These are phyloP conservation scores for Populus hybrid DNA, from an alignment of 441 rosid species.

Conservation along the genomic window DNA sequence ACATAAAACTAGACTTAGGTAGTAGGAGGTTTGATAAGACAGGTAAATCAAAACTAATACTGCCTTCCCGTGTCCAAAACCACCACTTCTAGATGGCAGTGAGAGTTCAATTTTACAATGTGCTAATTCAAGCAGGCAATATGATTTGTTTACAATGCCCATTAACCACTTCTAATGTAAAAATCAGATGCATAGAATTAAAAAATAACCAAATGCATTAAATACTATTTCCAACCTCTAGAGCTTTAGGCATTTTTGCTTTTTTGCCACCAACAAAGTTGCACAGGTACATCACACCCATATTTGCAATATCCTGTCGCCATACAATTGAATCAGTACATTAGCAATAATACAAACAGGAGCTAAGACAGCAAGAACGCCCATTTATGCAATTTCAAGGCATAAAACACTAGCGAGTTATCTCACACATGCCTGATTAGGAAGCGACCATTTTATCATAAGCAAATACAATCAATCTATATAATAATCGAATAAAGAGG, in stretches of 20 bases:
- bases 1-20: background rate
- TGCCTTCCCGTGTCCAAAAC: background rate
- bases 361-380: background rate
- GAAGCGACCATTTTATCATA: background rate
- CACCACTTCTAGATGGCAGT: background rate
- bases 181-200: background rate
- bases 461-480: background rate
- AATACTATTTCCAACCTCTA: constrained; percentile 50
- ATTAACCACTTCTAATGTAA: background rate
- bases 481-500: background rate
- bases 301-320: constrained; percentile 70
- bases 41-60: background rate
- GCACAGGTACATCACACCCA: constrained; percentile 69
- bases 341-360: background rate
- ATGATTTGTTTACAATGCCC: background rate
- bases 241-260: constrained; percentile 47
- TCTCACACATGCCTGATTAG: background rate
- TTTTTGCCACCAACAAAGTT: constrained; percentile 57
- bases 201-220: background rate
- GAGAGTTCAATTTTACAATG: background rate
- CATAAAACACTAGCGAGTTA: background rate
- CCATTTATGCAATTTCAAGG: background rate
- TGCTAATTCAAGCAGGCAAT: background rate
- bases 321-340: constrained; percentile 18
- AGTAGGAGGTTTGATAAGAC: background rate